These are phyloP conservation scores for Stemphylium lycopersici DNA, from an alignment of 2,329 filamentous ascomycete genomes.

Conservation along the genomic window DNA sequence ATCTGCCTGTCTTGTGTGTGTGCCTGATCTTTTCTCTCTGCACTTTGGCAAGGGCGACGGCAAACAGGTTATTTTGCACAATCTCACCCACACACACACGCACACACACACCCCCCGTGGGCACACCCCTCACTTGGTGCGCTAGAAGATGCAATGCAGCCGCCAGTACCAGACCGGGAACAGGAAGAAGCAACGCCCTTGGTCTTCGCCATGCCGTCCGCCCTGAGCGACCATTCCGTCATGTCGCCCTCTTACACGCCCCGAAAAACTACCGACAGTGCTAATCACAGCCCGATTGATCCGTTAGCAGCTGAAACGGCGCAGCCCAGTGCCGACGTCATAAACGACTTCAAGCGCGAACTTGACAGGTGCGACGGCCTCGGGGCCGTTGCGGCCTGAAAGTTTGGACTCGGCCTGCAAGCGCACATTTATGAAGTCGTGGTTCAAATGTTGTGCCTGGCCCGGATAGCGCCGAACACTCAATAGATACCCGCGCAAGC, in stretches of 20 bases:
- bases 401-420: not conserved
- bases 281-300: conserved; percentile 14
- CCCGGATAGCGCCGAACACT: conserved; percentile 21
- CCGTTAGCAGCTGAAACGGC: conserved; percentile 28
- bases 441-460: conserved; percentile 22
- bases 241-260: conserved; percentile 1
- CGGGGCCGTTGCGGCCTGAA: conserved; percentile 20
- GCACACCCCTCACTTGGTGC: conserved; percentile 1
- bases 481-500: conserved; percentile 20
- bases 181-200: conserved; percentile 7
- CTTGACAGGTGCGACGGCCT: conserved; percentile 25
- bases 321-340: conserved; percentile 28
- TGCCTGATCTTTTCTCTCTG: not conserved
- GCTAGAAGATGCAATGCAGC: conserved; percentile 16
- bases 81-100: not conserved
- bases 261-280: conserved; percentile 3
- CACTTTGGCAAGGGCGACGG: not conserved
- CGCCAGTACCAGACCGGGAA: conserved; percentile 17
- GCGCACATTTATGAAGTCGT: too few species aligned
- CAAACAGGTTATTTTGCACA: not conserved
- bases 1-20: not conserved
- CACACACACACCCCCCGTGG: not conserved
- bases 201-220: conserved; percentile 1
- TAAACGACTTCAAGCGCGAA: conserved; percentile 35
- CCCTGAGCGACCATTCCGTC: conserved; percentile 5